A percentile compares a stretch with the other conserved stretches of the same genome.
Conservation (phyloP, 73 alveolate species). For the Paramecium caudatum region DNA sequence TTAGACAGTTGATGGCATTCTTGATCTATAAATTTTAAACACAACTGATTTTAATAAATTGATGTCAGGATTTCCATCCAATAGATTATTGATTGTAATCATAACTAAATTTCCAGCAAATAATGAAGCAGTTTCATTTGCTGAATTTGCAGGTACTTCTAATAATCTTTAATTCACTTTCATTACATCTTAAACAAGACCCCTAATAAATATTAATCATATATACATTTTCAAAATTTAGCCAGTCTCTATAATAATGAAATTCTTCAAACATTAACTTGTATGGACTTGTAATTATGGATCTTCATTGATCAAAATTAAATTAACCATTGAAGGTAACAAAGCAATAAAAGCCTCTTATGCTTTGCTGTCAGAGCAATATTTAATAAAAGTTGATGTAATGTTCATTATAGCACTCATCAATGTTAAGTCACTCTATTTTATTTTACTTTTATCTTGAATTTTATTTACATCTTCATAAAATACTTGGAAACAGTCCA, state of each 20-base stretch:
- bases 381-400: conserved; percentile 71
- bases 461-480: conserved; percentile 57
- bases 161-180: conserved; percentile 68
- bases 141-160: conserved; percentile 72
- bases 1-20: conserved; percentile 97
- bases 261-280: conserved; percentile 71
- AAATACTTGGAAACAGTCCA: conserved; percentile 69
- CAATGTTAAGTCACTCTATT: conserved; percentile 47
- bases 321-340: conserved; percentile 72
- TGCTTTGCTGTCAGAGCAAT: conserved; percentile 70
- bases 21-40: conserved; percentile 93
- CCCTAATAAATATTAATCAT: not conserved
- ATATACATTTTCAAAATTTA: conserved; percentile 70
- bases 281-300: conserved; percentile 68
- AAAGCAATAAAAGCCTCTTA: conserved; percentile 68
- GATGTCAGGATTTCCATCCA: conserved; percentile 74
- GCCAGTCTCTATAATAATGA: conserved; percentile 68
- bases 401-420: conserved; percentile 71
- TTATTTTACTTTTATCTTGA: conserved; percentile 58
- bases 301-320: conserved; percentile 74
- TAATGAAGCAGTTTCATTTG: conserved; percentile 70
- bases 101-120: conserved; percentile 75
- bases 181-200: conserved; percentile 72
- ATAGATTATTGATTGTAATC: conserved; percentile 68
- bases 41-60: conserved; percentile 70